Evolutionary conservation across 2,329 filamentous ascomycete genomes (phyloP), one percentile per base, ranked within the genome.

Genomic region (Colletotrichum costaricense): DNA sequence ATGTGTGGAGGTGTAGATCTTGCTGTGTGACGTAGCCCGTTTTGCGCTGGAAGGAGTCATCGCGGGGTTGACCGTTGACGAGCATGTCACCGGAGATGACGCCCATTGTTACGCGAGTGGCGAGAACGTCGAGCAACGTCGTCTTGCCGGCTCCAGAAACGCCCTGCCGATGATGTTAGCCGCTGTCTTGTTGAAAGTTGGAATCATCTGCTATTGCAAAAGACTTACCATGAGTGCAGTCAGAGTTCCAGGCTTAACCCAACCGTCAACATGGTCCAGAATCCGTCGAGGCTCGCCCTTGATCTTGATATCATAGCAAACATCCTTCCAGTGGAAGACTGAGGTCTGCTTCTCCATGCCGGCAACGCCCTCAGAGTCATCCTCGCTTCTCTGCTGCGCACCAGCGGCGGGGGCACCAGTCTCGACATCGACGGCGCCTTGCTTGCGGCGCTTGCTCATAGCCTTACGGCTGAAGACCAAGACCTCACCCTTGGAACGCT

Each of bases 271-370:
- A 67, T 92, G 85, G 70, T 93, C 89, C 57, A 93, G 81, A 77
- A 94, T 89, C 35, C 90, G 87, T 26, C 92, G 87, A 9, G 84
- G 80, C 73, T 92, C 87, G 79, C 93, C 93, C 49, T 73, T 69
- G 80, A 93, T 92, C 75, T 88, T 88, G 77, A 94, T 92, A 76
- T 93, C 91, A 77, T 93, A 94, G 80, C 89, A 91, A 2, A 93
- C 89, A 76, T 92, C 86, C 72, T 89, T 84, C 92, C 91, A 93
- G 75, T 91, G 90, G 82, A 93, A 93, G 69, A 93, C 88, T 19
- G 91, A 88, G 9, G 89, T 91, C 78, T 92, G 90, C 26, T 46
- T 78, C 35, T 63, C 60, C 3, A 73, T 86, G 6, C 60, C n/a
- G 3, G 46, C 11, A 9, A 19, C 30, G 28, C 55, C 55, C 9